phyloP scores from a whole-genome alignment of 257 asterid species.

The Rehmannia glutinosa region DNA sequence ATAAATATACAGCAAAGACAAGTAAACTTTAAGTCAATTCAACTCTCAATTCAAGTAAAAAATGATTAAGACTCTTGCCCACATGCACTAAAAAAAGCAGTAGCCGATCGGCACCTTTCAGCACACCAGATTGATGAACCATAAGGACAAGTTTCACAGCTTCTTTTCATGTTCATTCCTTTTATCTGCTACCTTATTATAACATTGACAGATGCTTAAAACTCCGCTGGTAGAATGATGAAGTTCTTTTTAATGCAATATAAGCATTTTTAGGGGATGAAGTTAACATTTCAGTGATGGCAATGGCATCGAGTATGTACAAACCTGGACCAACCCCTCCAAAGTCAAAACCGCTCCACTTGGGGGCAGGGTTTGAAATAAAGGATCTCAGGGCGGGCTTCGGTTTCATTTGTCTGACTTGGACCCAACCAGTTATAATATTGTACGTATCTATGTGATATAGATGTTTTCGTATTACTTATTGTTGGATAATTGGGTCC shows the following conservation, averaged over 20 bases:
- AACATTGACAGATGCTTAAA: neutral
- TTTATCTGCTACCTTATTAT: neutral
- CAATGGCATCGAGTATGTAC: neutral
- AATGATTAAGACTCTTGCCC: neutral
- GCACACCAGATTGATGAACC: neutral
- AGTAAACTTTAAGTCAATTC: too few relatives aligned
- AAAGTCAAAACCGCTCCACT: too few relatives aligned
- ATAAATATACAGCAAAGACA: neutral
- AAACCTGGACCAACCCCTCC: neutral
- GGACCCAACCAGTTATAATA: too few relatives aligned
- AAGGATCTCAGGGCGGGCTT: neutral
- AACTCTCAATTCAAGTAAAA: neutral
- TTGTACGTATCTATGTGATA: too few relatives aligned
- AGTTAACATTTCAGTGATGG: neutral
- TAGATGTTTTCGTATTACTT: too few relatives aligned
- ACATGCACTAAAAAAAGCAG: neutral
- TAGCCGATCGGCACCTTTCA: neutral
- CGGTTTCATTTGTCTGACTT: neutral
- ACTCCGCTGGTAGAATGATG: neutral
- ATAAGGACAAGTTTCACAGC: neutral
- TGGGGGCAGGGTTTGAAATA: neutral
- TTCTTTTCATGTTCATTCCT: neutral
- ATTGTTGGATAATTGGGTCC: too few relatives aligned
- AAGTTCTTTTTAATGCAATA: neutral
- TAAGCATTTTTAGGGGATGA: too few relatives aligned